A percentile compares a stretch with the other conserved stretches of the same genome.
Evolutionary conservation across 2,329 filamentous ascomycete species (phyloP).

Genomic region (Pseudogymnoascus sp.): DNA sequence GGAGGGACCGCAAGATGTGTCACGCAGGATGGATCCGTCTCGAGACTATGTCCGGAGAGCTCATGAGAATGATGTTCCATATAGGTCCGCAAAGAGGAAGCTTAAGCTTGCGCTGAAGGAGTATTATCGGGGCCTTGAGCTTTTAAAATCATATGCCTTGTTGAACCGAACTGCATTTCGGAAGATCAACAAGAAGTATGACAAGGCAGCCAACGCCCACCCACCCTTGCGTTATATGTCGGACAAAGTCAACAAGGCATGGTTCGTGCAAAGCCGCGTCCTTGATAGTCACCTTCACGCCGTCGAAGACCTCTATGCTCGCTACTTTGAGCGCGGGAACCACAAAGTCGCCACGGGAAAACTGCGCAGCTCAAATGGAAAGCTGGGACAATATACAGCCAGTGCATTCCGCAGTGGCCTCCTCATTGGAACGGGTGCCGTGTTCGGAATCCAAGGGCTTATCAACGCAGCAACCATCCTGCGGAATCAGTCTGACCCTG

Average conservation of each 20-base stretch:
- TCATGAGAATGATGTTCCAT: constrained; percentile 58
- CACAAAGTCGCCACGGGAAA: constrained; percentile 86
- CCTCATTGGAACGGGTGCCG: constrained; percentile 56
- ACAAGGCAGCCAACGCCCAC: constrained; percentile 76
- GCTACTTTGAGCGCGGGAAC: constrained; percentile 90
- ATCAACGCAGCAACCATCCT: constrained; percentile 49
- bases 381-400: constrained; percentile 45
- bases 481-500: constrained; percentile 39
- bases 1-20: constrained; percentile 32
- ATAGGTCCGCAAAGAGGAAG: constrained; percentile 81
- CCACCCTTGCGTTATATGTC: constrained; percentile 75
- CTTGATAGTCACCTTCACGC: constrained; percentile 70
- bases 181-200: constrained; percentile 98
- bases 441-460: constrained; percentile 58
- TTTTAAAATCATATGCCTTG: constrained; percentile 83
- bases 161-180: constrained; percentile 89
- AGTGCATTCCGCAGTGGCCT: constrained; percentile 55
- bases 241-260: constrained; percentile 81
- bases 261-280: constrained; percentile 84
- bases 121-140: constrained; percentile 83
- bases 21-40: constrained; percentile 23
- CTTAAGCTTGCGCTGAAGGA: constrained; percentile 86
- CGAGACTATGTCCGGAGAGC: constrained; percentile 42
- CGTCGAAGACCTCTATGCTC: constrained; percentile 84
- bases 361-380: constrained; percentile 62